These are phyloP conservation scores for Phytopythium kandeliae DNA, from an alignment of 352 stramenopile species.

Conservation along the genomic window DNA sequence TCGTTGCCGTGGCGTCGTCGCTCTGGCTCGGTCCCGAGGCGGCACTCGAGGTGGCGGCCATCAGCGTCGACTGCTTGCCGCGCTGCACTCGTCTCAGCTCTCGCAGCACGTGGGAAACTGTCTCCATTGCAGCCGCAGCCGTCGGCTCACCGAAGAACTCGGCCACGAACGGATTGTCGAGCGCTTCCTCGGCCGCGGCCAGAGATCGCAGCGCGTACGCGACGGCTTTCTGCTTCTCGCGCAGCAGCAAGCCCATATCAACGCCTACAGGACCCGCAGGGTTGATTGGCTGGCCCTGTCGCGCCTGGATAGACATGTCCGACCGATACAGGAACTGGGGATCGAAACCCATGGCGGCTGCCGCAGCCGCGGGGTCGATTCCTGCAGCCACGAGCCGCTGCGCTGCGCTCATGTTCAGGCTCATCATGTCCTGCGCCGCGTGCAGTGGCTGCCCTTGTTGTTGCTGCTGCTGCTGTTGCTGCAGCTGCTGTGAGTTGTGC, in stretches of 20 bases:
- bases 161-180: conserved; percentile 29
- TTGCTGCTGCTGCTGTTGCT: conserved; percentile 11
- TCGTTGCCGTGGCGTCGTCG: conserved; percentile 6
- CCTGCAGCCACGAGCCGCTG: not conserved
- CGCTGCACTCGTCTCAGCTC: conserved; percentile 29
- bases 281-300: not conserved
- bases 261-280: conserved; percentile 3
- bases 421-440: not conserved
- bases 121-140: conserved; percentile 15
- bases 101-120: conserved; percentile 19
- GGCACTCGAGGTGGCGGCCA: conserved; percentile 9
- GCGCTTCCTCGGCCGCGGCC: conserved; percentile 27
- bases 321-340: conserved; percentile 1
- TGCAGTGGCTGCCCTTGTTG: conserved; percentile 13
- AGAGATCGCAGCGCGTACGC: conserved; percentile 24
- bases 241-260: conserved; percentile 7
- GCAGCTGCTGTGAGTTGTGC: not conserved
- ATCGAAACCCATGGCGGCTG: conserved; percentile 1
- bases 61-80: conserved; percentile 32
- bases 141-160: conserved; percentile 28
- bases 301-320: not conserved
- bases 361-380: not conserved
- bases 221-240: conserved; percentile 26
- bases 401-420: not conserved
- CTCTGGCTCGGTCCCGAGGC: conserved; percentile 9